Percentiles rank a stretch among this genome's conserved stretches.
Evolutionary conservation across 495 filamentous ascomycete species (phyloP).

Genomic region (Penicillium bovifimosum): DNA sequence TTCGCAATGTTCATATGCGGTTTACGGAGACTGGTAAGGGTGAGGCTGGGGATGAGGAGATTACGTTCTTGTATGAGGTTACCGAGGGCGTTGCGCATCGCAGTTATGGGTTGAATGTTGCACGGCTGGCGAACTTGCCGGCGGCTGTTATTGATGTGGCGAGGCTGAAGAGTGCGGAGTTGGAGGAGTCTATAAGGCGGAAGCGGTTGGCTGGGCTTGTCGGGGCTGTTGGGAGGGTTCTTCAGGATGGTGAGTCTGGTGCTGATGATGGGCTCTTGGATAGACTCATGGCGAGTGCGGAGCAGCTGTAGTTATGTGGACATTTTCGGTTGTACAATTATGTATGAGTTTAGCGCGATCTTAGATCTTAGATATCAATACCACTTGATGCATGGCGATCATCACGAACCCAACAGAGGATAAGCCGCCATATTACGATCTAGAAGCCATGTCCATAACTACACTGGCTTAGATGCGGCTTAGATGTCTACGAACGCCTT

Average conservation of each 20-base stretch:
- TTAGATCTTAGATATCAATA: neutral
- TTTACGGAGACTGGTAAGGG: slow-evolving; percentile 54
- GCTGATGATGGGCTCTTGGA: slow-evolving; percentile 32
- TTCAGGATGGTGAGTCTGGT: slow-evolving; percentile 23
- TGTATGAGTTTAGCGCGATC: neutral
- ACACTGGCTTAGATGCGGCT: neutral
- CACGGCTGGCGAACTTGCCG: slow-evolving; percentile 78
- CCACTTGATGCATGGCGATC: neutral
- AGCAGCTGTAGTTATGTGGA: slow-evolving; percentile 29
- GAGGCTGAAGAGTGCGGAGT: slow-evolving; percentile 65
- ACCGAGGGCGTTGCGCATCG: slow-evolving; percentile 86
- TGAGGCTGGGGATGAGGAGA: slow-evolving; percentile 40
- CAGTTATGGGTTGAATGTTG: slow-evolving; percentile 92
- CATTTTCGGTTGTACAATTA: slow-evolving; percentile 8
- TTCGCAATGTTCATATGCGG: slow-evolving; percentile 78
- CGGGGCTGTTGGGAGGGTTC: slow-evolving; percentile 32
- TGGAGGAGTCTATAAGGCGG: slow-evolving; percentile 68
- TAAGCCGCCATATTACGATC: neutral
- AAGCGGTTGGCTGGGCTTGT: slow-evolving; percentile 48
- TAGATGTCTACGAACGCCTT: slow-evolving; percentile 11
- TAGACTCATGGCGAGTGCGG: slow-evolving; percentile 32
- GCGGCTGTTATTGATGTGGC: slow-evolving; percentile 70
- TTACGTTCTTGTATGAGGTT: slow-evolving; percentile 81
- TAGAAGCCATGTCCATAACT: slow-evolving; percentile 1
- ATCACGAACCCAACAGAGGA: neutral